These are phyloP conservation scores for Alternaria brassicicola DNA, from an alignment of 2,329 filamentous ascomycete species.

Conservation along the genomic window DNA sequence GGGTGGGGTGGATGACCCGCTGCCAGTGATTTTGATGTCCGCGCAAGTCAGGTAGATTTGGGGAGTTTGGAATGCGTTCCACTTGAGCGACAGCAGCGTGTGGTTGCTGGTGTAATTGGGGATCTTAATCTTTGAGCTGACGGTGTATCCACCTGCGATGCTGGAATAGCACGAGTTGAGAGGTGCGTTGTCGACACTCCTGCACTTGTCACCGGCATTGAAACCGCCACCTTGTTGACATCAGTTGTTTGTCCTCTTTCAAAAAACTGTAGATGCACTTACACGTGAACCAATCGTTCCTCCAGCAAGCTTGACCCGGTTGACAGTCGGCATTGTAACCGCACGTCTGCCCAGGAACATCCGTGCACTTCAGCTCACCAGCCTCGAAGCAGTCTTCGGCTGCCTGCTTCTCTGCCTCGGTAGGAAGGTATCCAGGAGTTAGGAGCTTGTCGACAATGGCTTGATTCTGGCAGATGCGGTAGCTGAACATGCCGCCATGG, in stretches of 20 bases:
- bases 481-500: constrained; percentile 45
- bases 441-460: constrained; percentile 40
- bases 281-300: constrained; percentile 47
- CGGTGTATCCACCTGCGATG: constrained; percentile 45
- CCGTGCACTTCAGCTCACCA: constrained; percentile 39
- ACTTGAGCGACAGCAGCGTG: constrained; percentile 40
- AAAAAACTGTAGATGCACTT: neutral
- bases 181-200: constrained; percentile 40
- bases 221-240: constrained; percentile 28
- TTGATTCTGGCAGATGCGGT: constrained; percentile 45
- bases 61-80: constrained; percentile 45
- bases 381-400: constrained; percentile 41
- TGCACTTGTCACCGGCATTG: constrained; percentile 34
- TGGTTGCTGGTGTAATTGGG: constrained; percentile 42
- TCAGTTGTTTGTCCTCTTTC: neutral
- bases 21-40: constrained; percentile 38
- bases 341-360: constrained; percentile 40
- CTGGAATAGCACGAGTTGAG: constrained; percentile 43
- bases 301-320: constrained; percentile 38
- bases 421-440: constrained; percentile 41
- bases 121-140: constrained; percentile 42
- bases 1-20: constrained; percentile 20
- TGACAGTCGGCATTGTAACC: constrained; percentile 40
- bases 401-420: constrained; percentile 42
- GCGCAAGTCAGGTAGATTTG: constrained; percentile 44